phyloP scores from a whole-genome alignment of 371 early-diverging fungal genomes.

The Conidiobolus incongruus region DNA sequence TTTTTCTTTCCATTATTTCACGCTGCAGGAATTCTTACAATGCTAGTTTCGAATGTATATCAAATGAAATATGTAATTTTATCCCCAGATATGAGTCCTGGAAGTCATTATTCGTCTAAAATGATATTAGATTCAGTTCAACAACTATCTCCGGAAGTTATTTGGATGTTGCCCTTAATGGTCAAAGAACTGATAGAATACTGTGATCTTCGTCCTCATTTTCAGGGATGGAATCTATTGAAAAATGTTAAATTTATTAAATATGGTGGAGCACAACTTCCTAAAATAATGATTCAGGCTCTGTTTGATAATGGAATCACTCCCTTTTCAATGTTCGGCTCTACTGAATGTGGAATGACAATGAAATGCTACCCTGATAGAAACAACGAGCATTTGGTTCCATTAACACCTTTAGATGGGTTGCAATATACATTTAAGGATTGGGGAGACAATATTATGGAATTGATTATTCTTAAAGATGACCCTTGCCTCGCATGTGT shows the following conservation, averaged over 20 bases:
- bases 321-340: background rate
- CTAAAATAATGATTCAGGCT: background rate
- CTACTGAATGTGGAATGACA: background rate
- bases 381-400: no score
- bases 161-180: background rate
- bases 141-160: no score
- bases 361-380: no score
- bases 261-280: background rate
- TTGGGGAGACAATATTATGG: no score
- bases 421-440: no score
- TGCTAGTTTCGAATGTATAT: background rate
- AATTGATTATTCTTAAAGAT: background rate
- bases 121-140: background rate
- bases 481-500: background rate
- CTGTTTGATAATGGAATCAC: background rate
- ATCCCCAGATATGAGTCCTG: background rate
- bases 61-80: no score
- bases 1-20: background rate
- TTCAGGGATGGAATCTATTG: background rate
- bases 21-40: background rate
- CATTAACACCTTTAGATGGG: no score
- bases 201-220: background rate
- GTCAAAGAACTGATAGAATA: background rate
- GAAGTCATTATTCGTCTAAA: background rate
- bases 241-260: background rate